A percentile compares a stretch with the other conserved stretches of the same genome.
Conservation (phyloP, 2,329 filamentous ascomycete genomes). For the Talaromyces sp. region DNA sequence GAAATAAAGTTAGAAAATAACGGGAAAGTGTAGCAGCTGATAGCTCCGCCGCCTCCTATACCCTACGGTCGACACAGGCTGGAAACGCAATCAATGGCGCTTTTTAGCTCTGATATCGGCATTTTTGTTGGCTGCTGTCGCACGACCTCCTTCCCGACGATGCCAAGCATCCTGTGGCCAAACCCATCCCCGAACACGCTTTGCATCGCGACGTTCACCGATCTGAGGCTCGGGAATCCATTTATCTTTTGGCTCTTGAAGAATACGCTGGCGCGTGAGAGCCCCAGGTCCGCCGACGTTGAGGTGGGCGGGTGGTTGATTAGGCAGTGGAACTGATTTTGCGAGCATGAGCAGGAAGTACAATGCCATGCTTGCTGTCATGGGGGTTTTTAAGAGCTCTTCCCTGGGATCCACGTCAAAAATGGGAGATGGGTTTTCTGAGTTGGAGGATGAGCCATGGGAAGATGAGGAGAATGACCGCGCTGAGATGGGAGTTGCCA, state of each 20-base stretch:
- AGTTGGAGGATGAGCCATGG: slow-evolving; percentile 19
- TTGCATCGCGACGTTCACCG: slow-evolving; percentile 63
- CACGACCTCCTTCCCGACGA: slow-evolving; percentile 53
- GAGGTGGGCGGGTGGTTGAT: slow-evolving; percentile 60
- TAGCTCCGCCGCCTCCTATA: neutral
- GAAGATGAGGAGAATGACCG: slow-evolving; percentile 31
- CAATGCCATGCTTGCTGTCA: slow-evolving; percentile 63
- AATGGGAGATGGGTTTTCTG: slow-evolving; percentile 9
- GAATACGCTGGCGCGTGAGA: slow-evolving; percentile 58
- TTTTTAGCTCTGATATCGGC: slow-evolving; percentile 33
- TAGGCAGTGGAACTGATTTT: slow-evolving; percentile 61
- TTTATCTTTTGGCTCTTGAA: slow-evolving; percentile 57
- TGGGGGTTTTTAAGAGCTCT: slow-evolving; percentile 30
- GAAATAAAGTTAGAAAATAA: too few species aligned
- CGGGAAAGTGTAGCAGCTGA: too few species aligned
- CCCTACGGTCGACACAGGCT: neutral
- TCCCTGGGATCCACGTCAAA: slow-evolving; percentile 16
- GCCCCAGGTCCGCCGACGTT: slow-evolving; percentile 63
- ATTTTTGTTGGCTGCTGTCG: slow-evolving; percentile 28
- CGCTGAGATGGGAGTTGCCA: slow-evolving; percentile 36
- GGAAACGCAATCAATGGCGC: slow-evolving; percentile 35
- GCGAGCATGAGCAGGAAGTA: slow-evolving; percentile 69
- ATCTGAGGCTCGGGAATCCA: slow-evolving; percentile 65
- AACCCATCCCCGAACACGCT: slow-evolving; percentile 63
- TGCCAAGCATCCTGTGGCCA: slow-evolving; percentile 64